Base-by-base conservation (phyloP, 164 flowering plant genomes). In the Liriodendron chinense region DNA sequence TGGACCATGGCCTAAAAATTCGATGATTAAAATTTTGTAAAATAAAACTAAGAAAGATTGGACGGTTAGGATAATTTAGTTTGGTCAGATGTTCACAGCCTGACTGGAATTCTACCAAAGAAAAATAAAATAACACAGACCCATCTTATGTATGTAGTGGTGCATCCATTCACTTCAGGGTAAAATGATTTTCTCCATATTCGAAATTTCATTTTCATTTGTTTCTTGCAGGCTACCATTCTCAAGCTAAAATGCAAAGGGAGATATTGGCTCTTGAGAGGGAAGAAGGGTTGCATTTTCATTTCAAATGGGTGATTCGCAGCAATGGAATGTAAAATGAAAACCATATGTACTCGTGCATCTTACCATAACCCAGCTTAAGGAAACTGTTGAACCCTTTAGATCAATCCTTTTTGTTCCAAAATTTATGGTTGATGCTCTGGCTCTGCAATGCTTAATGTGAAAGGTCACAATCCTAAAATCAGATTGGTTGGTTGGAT, bases 201-300 rank as follows among this genome's bases (percentile, higher is more conserved):
- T n/a, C 20, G 20, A 12, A 63, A 63, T 63, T n/a, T n/a, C 48
- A 13, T 34, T 1, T 16, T 68, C 5, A 7, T 16, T 14, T 7
- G 70, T 18, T 68, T 28, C 7, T 68, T 18, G 70, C 22, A 68
- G 70, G 70, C 16, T 68, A 34, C 70, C 70, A 20, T 68, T 67
- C 47, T 67, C 49, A 2, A 67, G 70, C 70, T 67, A 34, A 63
- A 63, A 63, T 24, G 28, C 2, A 1, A 24, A 23, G 26, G 67
- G 22, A 65, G 68, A 23, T 23, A 2, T 13, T 65, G 26, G 43
- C 26, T 12, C n/a, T 24, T 65, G 68, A 65, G 26, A 65, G 26
- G 1, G 28, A 24, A 64, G 68, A 14, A 22, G 28, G 68, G 26
- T 65, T 12, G n/a, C 1, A 10, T 22, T 65, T 24, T 13, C 22